phyloP scores from a whole-genome alignment of 495 filamentous ascomycete species.

The Delitschia confertaspora region DNA sequence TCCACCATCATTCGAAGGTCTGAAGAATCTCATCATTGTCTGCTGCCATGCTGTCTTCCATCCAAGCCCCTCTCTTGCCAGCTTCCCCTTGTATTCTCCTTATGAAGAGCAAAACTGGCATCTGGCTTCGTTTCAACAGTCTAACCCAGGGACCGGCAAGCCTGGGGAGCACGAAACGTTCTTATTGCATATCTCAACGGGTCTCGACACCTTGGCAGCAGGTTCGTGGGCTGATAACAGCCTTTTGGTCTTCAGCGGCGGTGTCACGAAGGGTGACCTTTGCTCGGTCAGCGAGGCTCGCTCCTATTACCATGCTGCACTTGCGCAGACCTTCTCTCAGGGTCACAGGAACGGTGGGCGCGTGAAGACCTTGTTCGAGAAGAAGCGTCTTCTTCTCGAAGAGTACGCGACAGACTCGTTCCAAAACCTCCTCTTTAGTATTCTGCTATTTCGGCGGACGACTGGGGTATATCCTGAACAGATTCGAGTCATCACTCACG shows the following conservation, averaged over 20 bases:
- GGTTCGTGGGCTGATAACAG: conserved; percentile 1
- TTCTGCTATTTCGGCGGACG: conserved; percentile 28
- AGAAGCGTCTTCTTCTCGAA: conserved; percentile 25
- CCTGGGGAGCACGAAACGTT: conserved; percentile 34
- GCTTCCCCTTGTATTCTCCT: conserved; percentile 11
- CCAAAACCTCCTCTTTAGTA: conserved; percentile 37
- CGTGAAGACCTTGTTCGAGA: conserved; percentile 2
- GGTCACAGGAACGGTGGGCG: conserved; percentile 4
- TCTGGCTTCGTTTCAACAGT: conserved; percentile 32
- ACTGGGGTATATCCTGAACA: conserved; percentile 28
- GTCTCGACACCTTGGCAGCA: conserved; percentile 6
- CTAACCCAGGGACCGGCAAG: conserved; percentile 24
- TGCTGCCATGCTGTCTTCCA: conserved; percentile 36
- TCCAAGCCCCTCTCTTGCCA: conserved; percentile 10
- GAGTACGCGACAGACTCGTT: conserved; percentile 35
- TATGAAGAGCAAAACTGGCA: conserved; percentile 30
- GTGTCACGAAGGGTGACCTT: conserved; percentile 20
- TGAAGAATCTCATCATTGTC: conserved; percentile 26
- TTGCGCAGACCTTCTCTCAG: conserved; percentile 5
- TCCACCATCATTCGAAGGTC: conserved; percentile 5
- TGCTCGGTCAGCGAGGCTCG: conserved; percentile 28
- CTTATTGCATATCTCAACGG: conserved; percentile 29
- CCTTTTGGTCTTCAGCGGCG: conserved; percentile 33
- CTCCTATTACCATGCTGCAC: conserved; percentile 28
- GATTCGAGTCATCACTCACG: conserved; percentile 34